Conservation (phyloP, 305 asterid species). For the Fraxinus paxiana region DNA sequence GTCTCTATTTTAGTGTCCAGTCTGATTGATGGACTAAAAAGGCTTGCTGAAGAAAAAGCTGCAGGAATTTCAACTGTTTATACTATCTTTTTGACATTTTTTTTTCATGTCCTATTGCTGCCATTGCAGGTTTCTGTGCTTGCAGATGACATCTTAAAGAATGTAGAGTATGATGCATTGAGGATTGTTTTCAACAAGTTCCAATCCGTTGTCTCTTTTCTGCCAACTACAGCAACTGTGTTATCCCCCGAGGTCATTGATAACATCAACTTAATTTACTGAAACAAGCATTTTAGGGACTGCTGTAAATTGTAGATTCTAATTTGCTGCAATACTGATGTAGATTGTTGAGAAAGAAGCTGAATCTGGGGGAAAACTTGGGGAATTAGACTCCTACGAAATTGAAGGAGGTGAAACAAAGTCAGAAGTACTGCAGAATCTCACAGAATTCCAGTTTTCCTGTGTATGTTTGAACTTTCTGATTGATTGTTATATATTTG, state of each 20-base stretch:
- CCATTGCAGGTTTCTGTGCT: conserved; percentile 77
- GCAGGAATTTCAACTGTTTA: background rate
- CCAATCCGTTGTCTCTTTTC: conserved; percentile 51
- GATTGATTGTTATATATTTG: background rate
- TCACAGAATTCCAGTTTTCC: conserved; percentile 82
- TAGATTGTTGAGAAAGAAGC: conserved; percentile 86
- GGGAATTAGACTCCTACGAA: conserved; percentile 82
- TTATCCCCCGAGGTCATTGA: conserved; percentile 82
- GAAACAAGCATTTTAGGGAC: background rate
- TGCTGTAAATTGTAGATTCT: conserved; percentile 13
- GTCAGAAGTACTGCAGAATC: conserved; percentile 92
- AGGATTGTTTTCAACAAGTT: conserved; percentile 79
- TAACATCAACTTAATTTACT: conserved; percentile 14
- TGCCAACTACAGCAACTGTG: conserved; percentile 64
- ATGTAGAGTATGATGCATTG: conserved; percentile 82
- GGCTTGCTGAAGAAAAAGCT: background rate
- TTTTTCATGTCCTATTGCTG: conserved; percentile 19
- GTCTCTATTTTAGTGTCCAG: background rate
- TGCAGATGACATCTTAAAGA: conserved; percentile 92
- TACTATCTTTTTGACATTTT: background rate
- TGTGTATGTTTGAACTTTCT: conserved; percentile 58
- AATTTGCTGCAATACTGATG: conserved; percentile 17
- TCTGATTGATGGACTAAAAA: background rate
- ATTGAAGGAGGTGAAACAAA: conserved; percentile 94
- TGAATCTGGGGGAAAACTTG: conserved; percentile 89